A percentile compares a stretch with the other conserved stretches of the same genome.
phyloP scores from a whole-genome alignment of 345 rosid genomes.

The Populus davidiana region DNA sequence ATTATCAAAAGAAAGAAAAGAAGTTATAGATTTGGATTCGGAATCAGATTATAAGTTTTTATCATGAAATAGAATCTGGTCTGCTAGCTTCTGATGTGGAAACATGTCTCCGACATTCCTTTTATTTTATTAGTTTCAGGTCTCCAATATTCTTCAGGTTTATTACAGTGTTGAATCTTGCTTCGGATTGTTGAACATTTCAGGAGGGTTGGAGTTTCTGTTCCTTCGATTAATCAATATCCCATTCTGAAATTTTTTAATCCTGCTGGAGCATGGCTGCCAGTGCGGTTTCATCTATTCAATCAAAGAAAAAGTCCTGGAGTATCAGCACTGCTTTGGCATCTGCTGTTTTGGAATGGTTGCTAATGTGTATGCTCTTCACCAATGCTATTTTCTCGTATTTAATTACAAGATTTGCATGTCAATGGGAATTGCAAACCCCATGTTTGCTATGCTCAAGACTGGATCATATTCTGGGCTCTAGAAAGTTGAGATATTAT shows the following conservation, averaged over 20 bases:
- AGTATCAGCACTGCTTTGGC: slow-evolving; percentile 54
- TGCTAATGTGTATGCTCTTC: slow-evolving; percentile 67
- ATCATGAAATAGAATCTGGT: background rate
- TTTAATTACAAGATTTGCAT: slow-evolving; percentile 64
- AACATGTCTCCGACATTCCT: background rate
- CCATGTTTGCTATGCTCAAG: slow-evolving; percentile 85
- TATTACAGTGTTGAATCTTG: slow-evolving; percentile 27
- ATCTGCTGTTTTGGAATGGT: slow-evolving; percentile 73
- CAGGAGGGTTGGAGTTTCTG: slow-evolving; percentile 24
- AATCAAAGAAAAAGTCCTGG: slow-evolving; percentile 34
- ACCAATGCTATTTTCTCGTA: slow-evolving; percentile 57
- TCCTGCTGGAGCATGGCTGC: slow-evolving; percentile 44
- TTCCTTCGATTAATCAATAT: slow-evolving; percentile 9
- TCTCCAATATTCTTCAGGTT: slow-evolving; percentile 14
- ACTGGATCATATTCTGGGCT: slow-evolving; percentile 76
- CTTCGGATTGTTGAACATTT: slow-evolving; percentile 18
- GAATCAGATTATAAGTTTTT: background rate
- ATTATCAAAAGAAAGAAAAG: background rate
- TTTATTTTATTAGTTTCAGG: background rate
- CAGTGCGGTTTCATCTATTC: slow-evolving; percentile 38
- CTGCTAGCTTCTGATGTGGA: background rate
- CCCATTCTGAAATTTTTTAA: slow-evolving; percentile 12
- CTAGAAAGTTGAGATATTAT: slow-evolving; percentile 39
- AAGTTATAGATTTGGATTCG: background rate
- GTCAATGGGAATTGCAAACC: slow-evolving; percentile 47